Base-by-base conservation (phyloP, 2,329 filamentous ascomycete genomes). In the Claviceps sp. region DNA sequence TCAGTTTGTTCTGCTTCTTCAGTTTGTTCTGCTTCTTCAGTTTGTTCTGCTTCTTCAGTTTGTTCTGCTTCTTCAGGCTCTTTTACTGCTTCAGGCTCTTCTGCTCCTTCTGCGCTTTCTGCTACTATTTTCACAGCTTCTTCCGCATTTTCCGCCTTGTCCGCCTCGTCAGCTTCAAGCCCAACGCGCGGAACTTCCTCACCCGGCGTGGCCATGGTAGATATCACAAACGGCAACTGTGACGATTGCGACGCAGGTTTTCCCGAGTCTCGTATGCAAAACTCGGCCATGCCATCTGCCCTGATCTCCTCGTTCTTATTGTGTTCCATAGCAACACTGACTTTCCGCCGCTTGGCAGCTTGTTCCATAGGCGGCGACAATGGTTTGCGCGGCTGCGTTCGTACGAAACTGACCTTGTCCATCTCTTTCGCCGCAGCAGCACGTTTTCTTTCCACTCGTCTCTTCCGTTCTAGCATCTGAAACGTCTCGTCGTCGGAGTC, bases 381-480 rank as follows among this genome's bases (percentile, higher is more conserved):
- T 40, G 34, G 54, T 7, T 57, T 55, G 37, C 55, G 57, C 11
- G 55, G 47, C 26, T 56, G 47, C 24, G 57, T 57, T 6, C 62
- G 61, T 8, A 58, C 55, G 4, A 74, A 63, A 50, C 62, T 67
- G n/a, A 76, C 70, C 11, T 62, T 65, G 1, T 64, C 66, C 54
- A 76, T 65, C 37, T 70, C 64, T 54, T 68, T 64, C 1, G 67
- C 63, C 3, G 70, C 72, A 22, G 66, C 62, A 1, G 70, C 66
- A 38, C 68, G 67, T 50, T 67, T 73, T 42, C 58, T 58, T 16
- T 67, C 66, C 3, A 65, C 70, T 38, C 60, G 65, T 26, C 64
- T 67, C 7, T 62, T 65, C 13, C 71, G 66, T n/a, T 67, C 62
- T 44, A 65, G 55, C 45, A 58, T 59, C 43, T 60, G 57, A 5